Evolutionary conservation across 495 filamentous ascomycete genomes (phyloP), one percentile per base, ranked within the genome.

Genomic region (Aspergillus ostianus): DNA sequence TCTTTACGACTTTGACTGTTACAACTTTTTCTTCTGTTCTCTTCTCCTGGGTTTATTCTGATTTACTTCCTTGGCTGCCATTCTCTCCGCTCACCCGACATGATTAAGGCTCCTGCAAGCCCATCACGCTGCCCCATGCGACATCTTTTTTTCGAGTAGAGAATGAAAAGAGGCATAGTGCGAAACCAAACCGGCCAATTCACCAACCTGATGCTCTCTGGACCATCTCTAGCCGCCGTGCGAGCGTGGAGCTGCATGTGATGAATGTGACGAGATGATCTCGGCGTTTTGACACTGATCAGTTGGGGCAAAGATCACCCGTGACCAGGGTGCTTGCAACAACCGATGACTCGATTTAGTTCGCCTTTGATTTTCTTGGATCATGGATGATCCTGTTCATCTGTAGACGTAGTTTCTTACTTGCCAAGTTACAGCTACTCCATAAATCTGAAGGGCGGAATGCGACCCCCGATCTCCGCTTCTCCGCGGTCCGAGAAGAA

Each of bases 1-100:
- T 71, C 65, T 69, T 41, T 41, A 54, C 52, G 68, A 73, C 66
- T 64, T 68, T 49, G 21, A 32, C 4, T 61, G 53, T 47, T 41
- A 9, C 27, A 58, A 59, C 53, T 59, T 68, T 49, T 41, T 17
- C 60, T 63, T 18, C 47, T 20, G 53, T 61, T 63, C 46, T 27
- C 44, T 27, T 48, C 29, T 19, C 51, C 3, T 30, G 4, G 49
- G 18, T 30, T 44, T 20, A 10, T 54, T 45, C 21, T 9, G 2
- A 18, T n/a, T 41, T 8, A n/a, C 36, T 32, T 20, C 36, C 18
- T 44, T 20, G 36, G 20, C 12, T 44, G 3, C 41, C 23, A 26
- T 26, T 26, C 23, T 21, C n/a, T 45, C 17, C n/a, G 58, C 18
- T 53, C 51, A 15, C 12, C 13, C 13, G 36, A 17, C 13, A 41